These are phyloP conservation scores for Amphirosellinia nigrospora DNA, from an alignment of 495 filamentous ascomycete species.

Conservation along the genomic window DNA sequence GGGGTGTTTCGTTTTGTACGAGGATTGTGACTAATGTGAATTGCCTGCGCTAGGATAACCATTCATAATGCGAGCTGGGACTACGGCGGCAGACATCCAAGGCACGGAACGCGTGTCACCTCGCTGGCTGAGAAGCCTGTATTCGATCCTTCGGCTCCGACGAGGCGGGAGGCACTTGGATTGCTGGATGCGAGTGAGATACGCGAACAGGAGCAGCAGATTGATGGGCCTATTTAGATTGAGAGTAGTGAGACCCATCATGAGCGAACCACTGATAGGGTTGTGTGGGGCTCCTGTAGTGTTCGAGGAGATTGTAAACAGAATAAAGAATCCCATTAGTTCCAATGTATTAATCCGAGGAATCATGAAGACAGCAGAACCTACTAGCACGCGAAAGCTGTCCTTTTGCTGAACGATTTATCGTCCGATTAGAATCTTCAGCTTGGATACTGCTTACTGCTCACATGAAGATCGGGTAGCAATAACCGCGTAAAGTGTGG, in stretches of 20 bases:
- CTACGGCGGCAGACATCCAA: constrained; percentile 65
- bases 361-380: background rate
- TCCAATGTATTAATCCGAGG: background rate
- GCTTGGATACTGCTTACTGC: too few relatives aligned
- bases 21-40: constrained; percentile 12
- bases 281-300: background rate
- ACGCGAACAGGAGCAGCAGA: constrained; percentile 36
- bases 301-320: background rate
- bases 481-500: too few relatives aligned
- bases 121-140: constrained; percentile 70
- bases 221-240: constrained; percentile 34
- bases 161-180: constrained; percentile 65
- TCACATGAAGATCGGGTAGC: too few relatives aligned
- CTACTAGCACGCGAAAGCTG: background rate
- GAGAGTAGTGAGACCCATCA: background rate
- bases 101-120: constrained; percentile 69
- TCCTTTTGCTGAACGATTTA: background rate
- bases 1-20: background rate
- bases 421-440: background rate
- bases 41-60: constrained; percentile 55
- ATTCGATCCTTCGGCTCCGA: constrained; percentile 63
- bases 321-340: background rate
- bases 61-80: constrained; percentile 74
- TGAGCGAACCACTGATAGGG: too few relatives aligned
- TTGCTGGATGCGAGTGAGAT: constrained; percentile 42